Conservation (phyloP, 2,329 filamentous ascomycete genomes). For the Talaromyces sp. region DNA sequence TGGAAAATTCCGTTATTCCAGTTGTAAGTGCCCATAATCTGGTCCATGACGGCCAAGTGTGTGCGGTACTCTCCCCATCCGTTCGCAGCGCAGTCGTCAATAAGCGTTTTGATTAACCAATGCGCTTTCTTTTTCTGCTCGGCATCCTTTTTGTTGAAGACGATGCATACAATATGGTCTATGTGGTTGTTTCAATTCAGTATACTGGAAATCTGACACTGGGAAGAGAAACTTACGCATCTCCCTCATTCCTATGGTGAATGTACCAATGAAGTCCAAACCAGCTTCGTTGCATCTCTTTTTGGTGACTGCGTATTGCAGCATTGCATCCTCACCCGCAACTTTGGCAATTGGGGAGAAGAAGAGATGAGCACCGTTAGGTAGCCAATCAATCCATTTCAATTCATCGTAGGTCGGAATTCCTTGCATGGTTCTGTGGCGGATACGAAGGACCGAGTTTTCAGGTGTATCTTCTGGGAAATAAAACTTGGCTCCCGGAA, state of each 20-base stretch:
- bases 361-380: constrained; percentile 26
- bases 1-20: constrained; percentile 16
- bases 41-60: constrained; percentile 43
- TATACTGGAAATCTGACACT: too few relatives aligned
- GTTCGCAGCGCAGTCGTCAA: constrained; percentile 32
- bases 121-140: too few relatives aligned
- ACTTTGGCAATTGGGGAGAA: constrained; percentile 50
- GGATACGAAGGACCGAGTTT: neutral
- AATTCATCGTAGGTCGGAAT: neutral
- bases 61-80: constrained; percentile 45
- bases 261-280: constrained; percentile 48
- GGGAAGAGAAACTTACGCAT: constrained; percentile 36
- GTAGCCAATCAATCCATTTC: neutral
- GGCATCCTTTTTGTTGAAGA: too few relatives aligned
- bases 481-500: too few relatives aligned
- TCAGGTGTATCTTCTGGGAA: too few relatives aligned
- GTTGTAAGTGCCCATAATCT: constrained; percentile 43
- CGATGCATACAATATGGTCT: too few relatives aligned
- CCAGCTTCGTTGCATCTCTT: constrained; percentile 33
- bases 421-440: neutral
- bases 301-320: constrained; percentile 39
- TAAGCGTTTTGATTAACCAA: too few relatives aligned
- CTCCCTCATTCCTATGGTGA: constrained; percentile 47
- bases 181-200: too few relatives aligned
- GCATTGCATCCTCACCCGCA: constrained; percentile 41